phyloP scores from a whole-genome alignment of 768 basidiomycete genomes.

The Phlegmacium glaucopus region DNA sequence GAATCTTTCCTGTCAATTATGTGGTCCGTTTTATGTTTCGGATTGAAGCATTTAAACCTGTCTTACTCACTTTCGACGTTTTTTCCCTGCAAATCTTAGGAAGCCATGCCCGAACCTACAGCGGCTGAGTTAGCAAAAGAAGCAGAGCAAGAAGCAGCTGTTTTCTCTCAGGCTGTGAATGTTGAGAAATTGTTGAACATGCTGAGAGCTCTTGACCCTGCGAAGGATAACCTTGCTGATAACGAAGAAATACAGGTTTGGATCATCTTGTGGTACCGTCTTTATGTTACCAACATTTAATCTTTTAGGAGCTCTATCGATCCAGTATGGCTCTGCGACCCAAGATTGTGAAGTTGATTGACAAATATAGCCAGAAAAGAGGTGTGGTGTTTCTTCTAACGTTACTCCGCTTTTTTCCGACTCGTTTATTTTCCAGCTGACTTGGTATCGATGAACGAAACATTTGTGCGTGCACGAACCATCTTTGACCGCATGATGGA shows the following conservation, averaged over 20 bases:
- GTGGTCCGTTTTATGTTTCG: constrained; percentile 53
- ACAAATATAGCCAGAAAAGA: constrained; percentile 96
- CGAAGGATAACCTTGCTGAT: constrained; percentile 82
- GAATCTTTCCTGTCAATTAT: constrained; percentile 97
- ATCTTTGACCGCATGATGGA: constrained; percentile 96
- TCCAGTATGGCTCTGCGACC: constrained; percentile 86
- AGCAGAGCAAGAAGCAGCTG: constrained; percentile 81
- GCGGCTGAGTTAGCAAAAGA: constrained; percentile 73
- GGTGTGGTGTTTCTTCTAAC: constrained; percentile 24
- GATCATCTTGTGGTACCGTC: constrained; percentile 8
- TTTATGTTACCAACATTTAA: not conserved
- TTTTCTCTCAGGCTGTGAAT: constrained; percentile 83
- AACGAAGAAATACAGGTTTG: constrained; percentile 84
- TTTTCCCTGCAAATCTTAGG: constrained; percentile 36
- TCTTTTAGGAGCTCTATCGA: constrained; percentile 78
- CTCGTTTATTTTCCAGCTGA: constrained; percentile 57
- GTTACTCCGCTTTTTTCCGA: constrained; percentile 14
- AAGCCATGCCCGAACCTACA: constrained; percentile 83
- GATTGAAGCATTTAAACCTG: not conserved
- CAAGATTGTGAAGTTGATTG: constrained; percentile 94
- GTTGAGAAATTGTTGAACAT: constrained; percentile 79
- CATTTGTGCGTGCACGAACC: constrained; percentile 81
- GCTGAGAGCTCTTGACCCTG: constrained; percentile 69
- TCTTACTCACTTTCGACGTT: not conserved
- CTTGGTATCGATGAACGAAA: constrained; percentile 92